A percentile compares a stretch with the other conserved stretches of the same genome.
Conservation (phyloP, 2,329 filamentous ascomycete genomes). For the Aspergillus carbonarius region DNA sequence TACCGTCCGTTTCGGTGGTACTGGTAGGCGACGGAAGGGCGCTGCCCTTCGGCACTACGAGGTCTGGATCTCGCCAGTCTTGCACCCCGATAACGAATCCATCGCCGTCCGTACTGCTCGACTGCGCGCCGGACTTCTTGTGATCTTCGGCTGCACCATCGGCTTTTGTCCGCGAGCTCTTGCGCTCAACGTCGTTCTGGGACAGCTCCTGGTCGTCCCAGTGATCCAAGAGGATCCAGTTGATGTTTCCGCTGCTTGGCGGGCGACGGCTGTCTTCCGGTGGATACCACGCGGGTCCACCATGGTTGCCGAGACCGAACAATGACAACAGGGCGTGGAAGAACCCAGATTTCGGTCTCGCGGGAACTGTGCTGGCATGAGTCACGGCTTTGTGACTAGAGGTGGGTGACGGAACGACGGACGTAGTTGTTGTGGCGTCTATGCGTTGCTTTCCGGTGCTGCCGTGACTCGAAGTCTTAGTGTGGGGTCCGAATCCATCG, state of each 20-base stretch:
- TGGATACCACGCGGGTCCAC: constrained; percentile 22
- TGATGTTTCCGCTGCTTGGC: constrained; percentile 70
- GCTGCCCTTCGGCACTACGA: constrained; percentile 52
- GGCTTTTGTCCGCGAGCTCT: constrained; percentile 17
- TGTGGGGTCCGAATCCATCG: constrained; percentile 55
- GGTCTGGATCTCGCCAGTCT: constrained; percentile 79
- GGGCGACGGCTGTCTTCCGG: constrained; percentile 60
- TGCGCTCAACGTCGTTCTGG: not conserved
- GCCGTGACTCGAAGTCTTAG: constrained; percentile 25
- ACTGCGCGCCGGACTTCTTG: constrained; percentile 24
- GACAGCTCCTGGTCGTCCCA: constrained; percentile 55
- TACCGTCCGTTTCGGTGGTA: constrained; percentile 23
- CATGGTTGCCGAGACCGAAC: constrained; percentile 42
- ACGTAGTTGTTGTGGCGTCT: constrained; percentile 29
- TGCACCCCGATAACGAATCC: constrained; percentile 80
- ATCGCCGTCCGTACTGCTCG: constrained; percentile 49
- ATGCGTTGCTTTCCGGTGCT: constrained; percentile 21
- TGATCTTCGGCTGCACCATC: constrained; percentile 15
- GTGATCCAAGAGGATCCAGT: constrained; percentile 70
- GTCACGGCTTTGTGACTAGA: constrained; percentile 25
- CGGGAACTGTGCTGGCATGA: constrained; percentile 17
- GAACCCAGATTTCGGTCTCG: constrained; percentile 30
- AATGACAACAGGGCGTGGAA: constrained; percentile 47
- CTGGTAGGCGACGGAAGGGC: constrained; percentile 24
- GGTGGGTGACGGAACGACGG: constrained; percentile 32